Base-by-base conservation (phyloP, 768 basidiomycete genomes). In the Lactarius psammicola region DNA sequence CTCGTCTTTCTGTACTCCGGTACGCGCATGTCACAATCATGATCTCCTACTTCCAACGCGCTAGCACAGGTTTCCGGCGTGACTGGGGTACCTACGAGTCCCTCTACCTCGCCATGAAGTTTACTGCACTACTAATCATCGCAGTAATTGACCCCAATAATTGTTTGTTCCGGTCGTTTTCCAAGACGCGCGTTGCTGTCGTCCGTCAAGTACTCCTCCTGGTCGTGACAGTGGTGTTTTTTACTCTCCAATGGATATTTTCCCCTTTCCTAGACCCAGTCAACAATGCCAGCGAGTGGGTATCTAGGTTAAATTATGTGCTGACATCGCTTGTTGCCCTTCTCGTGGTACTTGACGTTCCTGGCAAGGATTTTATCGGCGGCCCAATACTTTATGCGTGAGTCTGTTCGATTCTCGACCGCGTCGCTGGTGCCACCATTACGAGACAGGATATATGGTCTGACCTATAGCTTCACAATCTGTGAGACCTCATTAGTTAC, bases 261-360 rank as follows among this genome's bases (percentile, higher is more conserved):
- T 79, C 80, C 1, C 88, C 89, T 7, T 90, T 90, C 73, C 70
- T 86, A 64, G 84, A 90, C 71, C 87, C 88, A 23, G 81, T 87
- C 64, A 84, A 84, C 73, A 91, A 91, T 74, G 87, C 88, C 1
- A 87, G 85, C 73, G 89, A 91, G 80, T 89, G 86, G 84, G 81
- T 82, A 13, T 89, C 88, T 53, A 76, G 90, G 58, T 73, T 88
- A 54, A 88, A 88, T 73, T 93, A 90, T 74, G 80, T 91, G 49
- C 71, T 81, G 33, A 88, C 89, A 11, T 81, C 89, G 34, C 73
- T 80, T 26, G 80, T 88, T 38, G 87, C 90, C 3, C 79, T 92
- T 26, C 76, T 80, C n/a, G 83, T 87, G 56, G 84, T 84, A 23
- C 74, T 88, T 59, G 75, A 85, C 71, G 76, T 88, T 62, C 84